Conservation (phyloP, 768 basidiomycete genomes). For the Lentinula aciculospora region DNA sequence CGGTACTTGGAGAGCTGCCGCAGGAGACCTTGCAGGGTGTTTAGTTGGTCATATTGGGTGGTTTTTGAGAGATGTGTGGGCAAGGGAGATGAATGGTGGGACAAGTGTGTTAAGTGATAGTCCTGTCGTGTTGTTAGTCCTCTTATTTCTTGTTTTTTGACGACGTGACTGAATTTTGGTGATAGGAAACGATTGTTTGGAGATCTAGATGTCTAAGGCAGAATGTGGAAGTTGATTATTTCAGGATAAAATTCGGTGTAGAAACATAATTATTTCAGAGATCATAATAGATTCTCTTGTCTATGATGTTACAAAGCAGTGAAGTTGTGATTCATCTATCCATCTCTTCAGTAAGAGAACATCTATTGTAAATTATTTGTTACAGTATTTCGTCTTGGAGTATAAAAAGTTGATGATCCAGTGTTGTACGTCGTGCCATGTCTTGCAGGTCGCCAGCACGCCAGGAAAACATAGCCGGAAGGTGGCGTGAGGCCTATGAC, state of each 20-base stretch:
- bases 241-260: background rate
- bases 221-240: background rate
- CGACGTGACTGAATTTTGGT: background rate
- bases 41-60: slow-evolving; percentile 83
- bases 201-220: slow-evolving; percentile 30
- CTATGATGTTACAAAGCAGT: background rate
- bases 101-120: slow-evolving; percentile 67
- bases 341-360: background rate
- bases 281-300: background rate
- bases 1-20: slow-evolving; percentile 80
- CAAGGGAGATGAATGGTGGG: slow-evolving; percentile 81
- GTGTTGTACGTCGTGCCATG: background rate
- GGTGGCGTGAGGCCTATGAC: background rate
- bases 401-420: background rate
- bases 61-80: slow-evolving; percentile 85
- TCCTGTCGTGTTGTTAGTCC: slow-evolving; percentile 61
- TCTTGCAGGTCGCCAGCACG: background rate
- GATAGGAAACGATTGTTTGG: slow-evolving; percentile 64
- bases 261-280: background rate
- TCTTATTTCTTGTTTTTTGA: background rate
- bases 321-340: background rate
- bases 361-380: background rate
- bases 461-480: background rate
- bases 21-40: slow-evolving; percentile 78
- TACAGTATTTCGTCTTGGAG: background rate